phyloP scores from a whole-genome alignment of 768 basidiomycete species.

The Lentinula guzmanii region DNA sequence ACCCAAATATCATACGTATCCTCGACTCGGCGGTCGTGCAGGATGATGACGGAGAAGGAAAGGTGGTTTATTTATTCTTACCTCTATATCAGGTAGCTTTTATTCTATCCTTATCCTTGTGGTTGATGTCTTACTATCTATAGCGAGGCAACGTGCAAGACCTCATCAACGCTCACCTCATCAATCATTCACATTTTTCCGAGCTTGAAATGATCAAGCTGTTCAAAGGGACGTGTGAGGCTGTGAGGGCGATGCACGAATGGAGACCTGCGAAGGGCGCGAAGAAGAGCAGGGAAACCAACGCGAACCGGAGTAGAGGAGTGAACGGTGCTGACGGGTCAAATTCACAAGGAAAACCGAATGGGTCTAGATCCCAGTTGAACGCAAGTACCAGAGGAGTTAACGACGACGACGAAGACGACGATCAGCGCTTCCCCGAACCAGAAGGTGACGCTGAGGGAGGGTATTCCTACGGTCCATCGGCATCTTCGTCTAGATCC shows the following conservation, averaged over 20 bases:
- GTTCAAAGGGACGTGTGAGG: slow-evolving; percentile 93
- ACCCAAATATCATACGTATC: slow-evolving; percentile 95
- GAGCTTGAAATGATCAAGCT: slow-evolving; percentile 85
- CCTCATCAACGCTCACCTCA: slow-evolving; percentile 79
- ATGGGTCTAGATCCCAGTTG: neutral
- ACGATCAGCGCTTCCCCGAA: slow-evolving; percentile 68
- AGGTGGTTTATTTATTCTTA: slow-evolving; percentile 94
- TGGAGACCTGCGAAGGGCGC: slow-evolving; percentile 43
- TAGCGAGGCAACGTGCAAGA: slow-evolving; percentile 95
- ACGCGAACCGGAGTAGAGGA: too few relatives aligned
- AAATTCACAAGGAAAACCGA: neutral
- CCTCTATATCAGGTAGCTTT: slow-evolving; percentile 79
- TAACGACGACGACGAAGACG: slow-evolving; percentile 48
- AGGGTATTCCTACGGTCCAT: slow-evolving; percentile 63
- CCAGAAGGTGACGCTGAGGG: slow-evolving; percentile 71
- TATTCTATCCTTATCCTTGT: neutral
- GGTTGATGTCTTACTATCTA: slow-evolving; percentile 2
- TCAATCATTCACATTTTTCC: slow-evolving; percentile 76
- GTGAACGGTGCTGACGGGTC: neutral
- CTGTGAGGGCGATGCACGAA: slow-evolving; percentile 91
- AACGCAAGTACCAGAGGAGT: neutral
- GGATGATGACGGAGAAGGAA: slow-evolving; percentile 88
- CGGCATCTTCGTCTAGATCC: slow-evolving; percentile 4
- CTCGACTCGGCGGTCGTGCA: slow-evolving; percentile 93
- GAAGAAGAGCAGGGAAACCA: neutral